These are phyloP conservation scores for Pistacia integerrima DNA, from an alignment of 345 rosid species.

Conservation along the genomic window DNA sequence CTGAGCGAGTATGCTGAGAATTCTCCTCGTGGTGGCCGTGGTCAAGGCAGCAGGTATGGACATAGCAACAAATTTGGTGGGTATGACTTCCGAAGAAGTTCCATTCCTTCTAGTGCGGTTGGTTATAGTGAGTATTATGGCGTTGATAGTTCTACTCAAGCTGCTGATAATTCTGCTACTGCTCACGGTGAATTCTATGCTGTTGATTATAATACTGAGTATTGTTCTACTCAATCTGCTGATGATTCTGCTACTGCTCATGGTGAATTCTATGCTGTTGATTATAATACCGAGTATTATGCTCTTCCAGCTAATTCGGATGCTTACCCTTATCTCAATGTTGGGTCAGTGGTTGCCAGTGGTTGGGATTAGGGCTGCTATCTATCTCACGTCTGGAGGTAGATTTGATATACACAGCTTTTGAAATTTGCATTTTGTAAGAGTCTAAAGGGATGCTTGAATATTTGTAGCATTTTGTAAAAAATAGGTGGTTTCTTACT, in stretches of 20 bases:
- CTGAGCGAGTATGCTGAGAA: slow-evolving; percentile 36
- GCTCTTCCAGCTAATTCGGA: background rate
- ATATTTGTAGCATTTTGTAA: too few species aligned
- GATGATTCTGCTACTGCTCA: background rate
- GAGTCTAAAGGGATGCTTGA: too few species aligned
- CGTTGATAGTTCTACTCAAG: background rate
- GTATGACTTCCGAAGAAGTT: slow-evolving; percentile 42
- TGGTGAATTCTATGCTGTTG: background rate
- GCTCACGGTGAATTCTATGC: background rate
- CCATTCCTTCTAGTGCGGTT: slow-evolving; percentile 12
- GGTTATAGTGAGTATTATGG: slow-evolving; percentile 5
- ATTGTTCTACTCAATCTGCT: background rate
- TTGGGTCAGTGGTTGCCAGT: slow-evolving; percentile 16
- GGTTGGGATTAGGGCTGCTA: slow-evolving; percentile 44
- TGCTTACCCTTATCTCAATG: background rate
- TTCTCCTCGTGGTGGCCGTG: slow-evolving; percentile 23
- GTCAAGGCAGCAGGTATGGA: slow-evolving; percentile 8
- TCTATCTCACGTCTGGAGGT: background rate
- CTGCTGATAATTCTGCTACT: background rate
- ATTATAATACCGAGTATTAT: slow-evolving; percentile 1
- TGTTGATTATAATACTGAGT: background rate
- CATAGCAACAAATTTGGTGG: slow-evolving; percentile 46
- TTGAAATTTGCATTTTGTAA: too few species aligned
- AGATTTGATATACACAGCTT: background rate
- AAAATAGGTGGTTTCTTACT: background rate